These are phyloP conservation scores for Trebouxia sp. DNA, from an alignment of 139 green algal genomes.

Conservation along the genomic window DNA sequence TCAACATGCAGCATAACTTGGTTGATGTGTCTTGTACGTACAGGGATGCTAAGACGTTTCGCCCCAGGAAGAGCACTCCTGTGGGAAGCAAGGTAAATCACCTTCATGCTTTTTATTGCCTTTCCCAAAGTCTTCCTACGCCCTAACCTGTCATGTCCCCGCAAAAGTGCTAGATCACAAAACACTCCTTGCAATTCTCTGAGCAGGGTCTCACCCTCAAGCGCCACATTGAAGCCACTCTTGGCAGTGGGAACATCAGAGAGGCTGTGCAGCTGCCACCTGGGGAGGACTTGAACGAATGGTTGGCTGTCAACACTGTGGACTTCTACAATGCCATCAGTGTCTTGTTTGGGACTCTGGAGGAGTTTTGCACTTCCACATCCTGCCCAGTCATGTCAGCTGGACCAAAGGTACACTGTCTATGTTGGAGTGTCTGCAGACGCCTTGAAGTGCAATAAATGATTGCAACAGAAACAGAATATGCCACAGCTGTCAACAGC, in stretches of 20 bases:
- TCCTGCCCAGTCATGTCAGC: slow-evolving; percentile 95
- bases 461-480: too few species aligned
- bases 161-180: too few species aligned
- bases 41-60: slow-evolving; percentile 71
- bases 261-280: slow-evolving; percentile 83
- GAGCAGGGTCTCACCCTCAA: slow-evolving; percentile 83
- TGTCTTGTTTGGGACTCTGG: slow-evolving; percentile 90
- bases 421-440: too few species aligned
- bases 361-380: slow-evolving; percentile 90
- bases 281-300: slow-evolving; percentile 89
- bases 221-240: slow-evolving; percentile 88
- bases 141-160: neutral
- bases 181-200: neutral
- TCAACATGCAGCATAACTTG: too few species aligned
- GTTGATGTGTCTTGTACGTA: neutral
- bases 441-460: too few species aligned
- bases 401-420: slow-evolving; percentile 88
- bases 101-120: neutral
- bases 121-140: neutral
- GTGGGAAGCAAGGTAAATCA: slow-evolving; percentile 75
- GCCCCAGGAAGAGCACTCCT: slow-evolving; percentile 78
- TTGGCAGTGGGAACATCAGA: slow-evolving; percentile 83
- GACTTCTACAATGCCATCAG: slow-evolving; percentile 98
- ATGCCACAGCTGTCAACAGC: too few species aligned
- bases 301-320: slow-evolving; percentile 89